Evolutionary conservation across 371 early-diverging fungal genomes (phyloP).

Genomic region (Apophysomyces trapeziformis): DNA sequence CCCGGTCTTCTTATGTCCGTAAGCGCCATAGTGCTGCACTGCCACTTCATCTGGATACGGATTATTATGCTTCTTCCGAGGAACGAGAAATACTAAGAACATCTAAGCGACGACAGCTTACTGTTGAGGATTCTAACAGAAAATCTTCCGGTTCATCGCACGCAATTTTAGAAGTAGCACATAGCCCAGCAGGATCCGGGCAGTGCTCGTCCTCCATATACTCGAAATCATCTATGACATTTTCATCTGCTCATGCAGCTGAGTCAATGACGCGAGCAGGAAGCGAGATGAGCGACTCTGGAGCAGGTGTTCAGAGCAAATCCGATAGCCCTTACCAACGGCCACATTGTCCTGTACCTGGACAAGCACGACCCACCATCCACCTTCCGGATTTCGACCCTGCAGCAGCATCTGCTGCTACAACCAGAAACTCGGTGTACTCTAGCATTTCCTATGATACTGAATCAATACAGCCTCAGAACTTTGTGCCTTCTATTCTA

Average conservation of each 20-base stretch:
- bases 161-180: neutral
- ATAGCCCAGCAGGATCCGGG: constrained; percentile 3
- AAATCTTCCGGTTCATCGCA: neutral
- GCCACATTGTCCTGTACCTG: constrained; percentile 32
- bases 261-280: constrained; percentile 15
- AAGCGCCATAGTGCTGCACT: constrained; percentile 42
- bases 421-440: constrained; percentile 4
- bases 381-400: constrained; percentile 10
- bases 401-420: constrained; percentile 8
- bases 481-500: neutral
- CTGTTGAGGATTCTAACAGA: neutral
- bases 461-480: neutral
- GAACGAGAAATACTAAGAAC: constrained; percentile 6
- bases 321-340: constrained; percentile 24
- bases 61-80: neutral
- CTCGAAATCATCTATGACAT: constrained; percentile 18
- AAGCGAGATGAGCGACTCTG: constrained; percentile 16
- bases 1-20: constrained; percentile 14
- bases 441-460: constrained; percentile 3
- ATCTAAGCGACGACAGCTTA: constrained; percentile 7
- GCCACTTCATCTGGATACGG: constrained; percentile 6
- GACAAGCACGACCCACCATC: constrained; percentile 24
- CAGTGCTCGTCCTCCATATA: constrained; percentile 13
- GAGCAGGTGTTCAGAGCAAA: neutral
- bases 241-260: constrained; percentile 13